phyloP scores from a whole-genome alignment of 2,329 filamentous ascomycete species.

The Colletotrichum sp. region DNA sequence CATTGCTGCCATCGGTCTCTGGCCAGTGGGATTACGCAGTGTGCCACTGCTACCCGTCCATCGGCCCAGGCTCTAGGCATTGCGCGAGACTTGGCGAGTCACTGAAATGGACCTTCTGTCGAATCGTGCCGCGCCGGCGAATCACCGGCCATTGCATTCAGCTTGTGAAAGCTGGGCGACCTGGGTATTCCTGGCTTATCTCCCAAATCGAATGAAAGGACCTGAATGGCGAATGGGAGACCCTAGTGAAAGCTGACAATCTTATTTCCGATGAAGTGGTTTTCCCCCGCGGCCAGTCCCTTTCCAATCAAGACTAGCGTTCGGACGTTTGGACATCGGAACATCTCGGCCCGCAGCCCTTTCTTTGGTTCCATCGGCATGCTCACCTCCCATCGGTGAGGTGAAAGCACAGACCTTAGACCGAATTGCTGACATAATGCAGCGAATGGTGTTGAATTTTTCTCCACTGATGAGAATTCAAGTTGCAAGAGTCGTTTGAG shows the following conservation, averaged over 20 bases:
- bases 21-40: not conserved
- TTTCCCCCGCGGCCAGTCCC: not conserved
- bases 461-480: too few relatives aligned
- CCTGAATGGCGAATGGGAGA: not conserved
- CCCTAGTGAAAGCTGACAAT: not conserved
- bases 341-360: not conserved
- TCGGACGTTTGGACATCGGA: not conserved
- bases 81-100: conserved; percentile 15
- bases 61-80: not conserved
- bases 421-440: not conserved
- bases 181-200: conserved; percentile 3
- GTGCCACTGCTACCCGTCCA: not conserved
- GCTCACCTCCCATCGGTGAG: not conserved
- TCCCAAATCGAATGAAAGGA: not conserved
- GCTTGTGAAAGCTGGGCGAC: not conserved
- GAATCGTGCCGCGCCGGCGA: not conserved
- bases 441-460: not conserved
- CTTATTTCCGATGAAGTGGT: conserved; percentile 5
- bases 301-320: not conserved
- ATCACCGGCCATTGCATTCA: not conserved
- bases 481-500: too few relatives aligned
- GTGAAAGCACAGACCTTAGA: not conserved
- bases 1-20: not conserved
- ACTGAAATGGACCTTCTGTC: not conserved
- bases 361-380: too few relatives aligned